Evolutionary conservation across 768 basidiomycete genomes (phyloP).

Genomic region (Pholiota conissans): DNA sequence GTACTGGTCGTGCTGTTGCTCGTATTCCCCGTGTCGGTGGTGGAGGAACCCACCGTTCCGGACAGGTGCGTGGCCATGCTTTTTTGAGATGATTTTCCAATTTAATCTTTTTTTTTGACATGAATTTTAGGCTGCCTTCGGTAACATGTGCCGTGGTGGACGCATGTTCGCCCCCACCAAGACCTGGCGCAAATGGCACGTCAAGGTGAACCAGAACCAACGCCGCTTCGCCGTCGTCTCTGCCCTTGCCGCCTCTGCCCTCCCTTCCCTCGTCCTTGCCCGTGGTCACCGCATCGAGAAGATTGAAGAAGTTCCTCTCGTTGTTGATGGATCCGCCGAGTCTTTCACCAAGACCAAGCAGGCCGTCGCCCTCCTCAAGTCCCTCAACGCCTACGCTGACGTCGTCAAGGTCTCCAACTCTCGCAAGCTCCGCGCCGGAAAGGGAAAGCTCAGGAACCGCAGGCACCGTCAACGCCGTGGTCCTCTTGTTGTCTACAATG

Average conservation of each 20-base stretch:
- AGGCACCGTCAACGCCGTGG: conserved; percentile 96
- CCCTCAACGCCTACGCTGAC: conserved; percentile 85
- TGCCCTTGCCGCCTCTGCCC: conserved; percentile 95
- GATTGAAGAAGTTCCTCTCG: conserved; percentile 95
- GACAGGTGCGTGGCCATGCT: conserved; percentile 62
- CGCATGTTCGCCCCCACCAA: conserved; percentile 99
- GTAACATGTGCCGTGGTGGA: conserved; percentile 99
- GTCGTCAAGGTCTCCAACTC: conserved; percentile 98
- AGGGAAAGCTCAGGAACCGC: conserved; percentile 97
- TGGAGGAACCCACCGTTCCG: conserved; percentile 97
- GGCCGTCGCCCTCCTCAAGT: conserved; percentile 91
- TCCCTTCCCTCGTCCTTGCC: conserved; percentile 97
- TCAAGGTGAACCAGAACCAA: conserved; percentile 99
- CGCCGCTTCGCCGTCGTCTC: conserved; percentile 97
- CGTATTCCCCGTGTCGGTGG: conserved; percentile 99
- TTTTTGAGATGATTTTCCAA: not conserved
- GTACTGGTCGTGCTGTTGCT: conserved; percentile 99
- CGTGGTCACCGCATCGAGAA: conserved; percentile 99
- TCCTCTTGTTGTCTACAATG: conserved; percentile 94
- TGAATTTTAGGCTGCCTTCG: conserved; percentile 87
- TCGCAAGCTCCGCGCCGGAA: conserved; percentile 93
- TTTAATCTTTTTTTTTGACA: conserved; percentile 4
- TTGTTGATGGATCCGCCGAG: conserved; percentile 77
- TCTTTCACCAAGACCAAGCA: conserved; percentile 96
- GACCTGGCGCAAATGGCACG: conserved; percentile 99